Base-by-base conservation (phyloP, 768 basidiomycete genomes). In the Lentinula sp. region DNA sequence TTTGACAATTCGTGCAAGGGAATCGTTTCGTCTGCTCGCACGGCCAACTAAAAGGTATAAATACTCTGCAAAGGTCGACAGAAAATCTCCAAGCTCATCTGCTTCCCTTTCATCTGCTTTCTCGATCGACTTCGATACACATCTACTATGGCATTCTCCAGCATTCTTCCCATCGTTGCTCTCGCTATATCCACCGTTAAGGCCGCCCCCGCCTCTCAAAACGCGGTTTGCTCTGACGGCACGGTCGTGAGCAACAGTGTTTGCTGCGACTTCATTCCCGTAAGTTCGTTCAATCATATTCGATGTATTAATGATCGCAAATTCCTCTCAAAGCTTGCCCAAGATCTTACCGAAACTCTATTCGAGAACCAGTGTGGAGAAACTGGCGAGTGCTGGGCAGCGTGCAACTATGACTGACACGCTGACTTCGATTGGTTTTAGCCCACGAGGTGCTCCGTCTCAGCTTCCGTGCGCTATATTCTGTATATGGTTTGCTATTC, bases 321-420 rank as follows among this genome's bases (percentile, higher is more conserved):
- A 16, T 6, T 9, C 4, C 16, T 4, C 9, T 23, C 16, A 16
- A 21, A 57, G 56, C 56, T 57, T n/a, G 56, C 21, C 21, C 13
- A 72, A 67, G 68, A 69, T 56, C 62, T 75, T 21, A 73, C 74
- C 62, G 39, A 68, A 43, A 65, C 69, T 35, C 69, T 75, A 34
- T 75, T 75, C 67, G 71, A 74, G 35, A 70, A 66, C 48, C 68
- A 73, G 60, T 75, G 74, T 60, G 71, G 73, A 39, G 71, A 74
- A 60, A 57, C 39, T 13, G 50, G 50, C n/a, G 11, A 51, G 50
- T 51, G 32, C 8, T 8, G 9, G 8, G 9, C 88, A 49, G 48
- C 15, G 31, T 11, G 34, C 13, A 32, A 51, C 23, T 16, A 8
- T 32, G 50, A 51, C 28, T 32, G 16, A 51, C 32, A 13, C 28